These are phyloP conservation scores for Amniculicola lignicola DNA, from an alignment of 495 filamentous ascomycete genomes.

Conservation along the genomic window DNA sequence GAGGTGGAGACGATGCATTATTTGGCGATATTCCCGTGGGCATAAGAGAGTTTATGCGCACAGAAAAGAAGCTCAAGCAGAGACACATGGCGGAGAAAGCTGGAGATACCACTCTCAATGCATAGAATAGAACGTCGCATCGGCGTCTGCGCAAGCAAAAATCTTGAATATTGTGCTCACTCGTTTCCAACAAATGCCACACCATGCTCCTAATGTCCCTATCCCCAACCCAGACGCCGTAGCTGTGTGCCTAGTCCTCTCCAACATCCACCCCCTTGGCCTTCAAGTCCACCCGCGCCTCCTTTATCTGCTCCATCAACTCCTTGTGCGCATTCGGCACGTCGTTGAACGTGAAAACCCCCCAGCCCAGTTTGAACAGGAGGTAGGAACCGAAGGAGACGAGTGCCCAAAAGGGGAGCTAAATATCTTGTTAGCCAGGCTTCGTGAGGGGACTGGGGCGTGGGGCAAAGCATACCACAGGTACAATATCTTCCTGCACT, in stretches of 20 bases:
- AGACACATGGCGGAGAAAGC: constrained; percentile 49
- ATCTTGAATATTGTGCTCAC: background rate
- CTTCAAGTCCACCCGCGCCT: constrained; percentile 64
- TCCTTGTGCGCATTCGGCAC: constrained; percentile 88
- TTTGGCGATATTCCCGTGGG: constrained; percentile 86
- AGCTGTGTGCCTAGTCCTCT: constrained; percentile 37
- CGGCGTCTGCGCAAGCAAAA: no score
- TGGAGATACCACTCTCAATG: background rate
- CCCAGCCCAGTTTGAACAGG: constrained; percentile 83
- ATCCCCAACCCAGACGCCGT: background rate
- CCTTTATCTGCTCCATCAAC: constrained; percentile 76
- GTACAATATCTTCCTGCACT: constrained; percentile 67
- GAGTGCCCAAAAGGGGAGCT: constrained; percentile 86
- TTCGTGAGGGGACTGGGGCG: background rate
- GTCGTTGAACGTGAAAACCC: constrained; percentile 94
- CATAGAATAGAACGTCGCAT: no score
- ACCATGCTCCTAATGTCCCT: background rate
- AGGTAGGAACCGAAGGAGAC: constrained; percentile 93
- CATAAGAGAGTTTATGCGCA: constrained; percentile 95
- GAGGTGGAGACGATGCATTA: constrained; percentile 56
- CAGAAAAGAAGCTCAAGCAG: constrained; percentile 84
- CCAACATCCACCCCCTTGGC: constrained; percentile 72
- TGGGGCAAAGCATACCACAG: constrained; percentile 52
- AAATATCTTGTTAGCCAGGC: background rate
- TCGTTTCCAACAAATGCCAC: background rate